phyloP scores from a whole-genome alignment of 352 stramenopile genomes.

The Paralagenidium karlingii region DNA sequence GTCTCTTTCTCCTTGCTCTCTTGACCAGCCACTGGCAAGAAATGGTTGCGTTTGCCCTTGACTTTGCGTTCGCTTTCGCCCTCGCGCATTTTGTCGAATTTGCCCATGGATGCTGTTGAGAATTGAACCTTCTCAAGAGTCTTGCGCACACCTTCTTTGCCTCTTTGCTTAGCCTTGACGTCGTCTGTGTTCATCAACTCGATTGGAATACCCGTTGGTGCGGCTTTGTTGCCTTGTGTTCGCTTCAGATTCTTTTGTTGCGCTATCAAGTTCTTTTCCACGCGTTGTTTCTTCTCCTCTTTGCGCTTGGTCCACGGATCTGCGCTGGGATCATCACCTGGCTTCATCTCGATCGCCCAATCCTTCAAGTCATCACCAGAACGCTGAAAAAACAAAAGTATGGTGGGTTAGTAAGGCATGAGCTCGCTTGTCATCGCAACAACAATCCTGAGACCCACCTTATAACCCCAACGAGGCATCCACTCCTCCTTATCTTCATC shows the following conservation, averaged over 20 bases:
- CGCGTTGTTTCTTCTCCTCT: slow-evolving; percentile 83
- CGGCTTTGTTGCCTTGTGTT: slow-evolving; percentile 24
- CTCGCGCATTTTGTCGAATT: slow-evolving; percentile 90
- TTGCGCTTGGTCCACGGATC: slow-evolving; percentile 92
- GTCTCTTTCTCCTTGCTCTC: slow-evolving; percentile 72
- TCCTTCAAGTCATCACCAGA: slow-evolving; percentile 81
- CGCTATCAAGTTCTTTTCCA: slow-evolving; percentile 89
- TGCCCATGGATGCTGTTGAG: slow-evolving; percentile 89
- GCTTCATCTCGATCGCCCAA: slow-evolving; percentile 91
- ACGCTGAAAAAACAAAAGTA: too few species aligned
- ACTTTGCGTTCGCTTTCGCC: slow-evolving; percentile 86
- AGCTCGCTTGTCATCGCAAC: neutral
- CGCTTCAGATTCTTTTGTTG: slow-evolving; percentile 24
- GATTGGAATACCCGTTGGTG: slow-evolving; percentile 79
- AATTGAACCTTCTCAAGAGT: slow-evolving; percentile 87
- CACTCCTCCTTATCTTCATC: slow-evolving; percentile 93
- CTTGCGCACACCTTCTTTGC: slow-evolving; percentile 81
- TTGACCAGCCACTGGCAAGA: slow-evolving; percentile 52
- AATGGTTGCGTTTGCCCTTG: slow-evolving; percentile 76
- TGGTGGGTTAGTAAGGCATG: neutral
- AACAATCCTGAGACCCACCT: slow-evolving; percentile 9
- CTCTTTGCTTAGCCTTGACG: slow-evolving; percentile 68
- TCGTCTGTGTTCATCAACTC: slow-evolving; percentile 77
- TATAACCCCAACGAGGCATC: slow-evolving; percentile 89
- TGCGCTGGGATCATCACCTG: slow-evolving; percentile 66